These are phyloP conservation scores for Nepenthes alata DNA, from an alignment of 179 eudicot species.

Conservation along the genomic window DNA sequence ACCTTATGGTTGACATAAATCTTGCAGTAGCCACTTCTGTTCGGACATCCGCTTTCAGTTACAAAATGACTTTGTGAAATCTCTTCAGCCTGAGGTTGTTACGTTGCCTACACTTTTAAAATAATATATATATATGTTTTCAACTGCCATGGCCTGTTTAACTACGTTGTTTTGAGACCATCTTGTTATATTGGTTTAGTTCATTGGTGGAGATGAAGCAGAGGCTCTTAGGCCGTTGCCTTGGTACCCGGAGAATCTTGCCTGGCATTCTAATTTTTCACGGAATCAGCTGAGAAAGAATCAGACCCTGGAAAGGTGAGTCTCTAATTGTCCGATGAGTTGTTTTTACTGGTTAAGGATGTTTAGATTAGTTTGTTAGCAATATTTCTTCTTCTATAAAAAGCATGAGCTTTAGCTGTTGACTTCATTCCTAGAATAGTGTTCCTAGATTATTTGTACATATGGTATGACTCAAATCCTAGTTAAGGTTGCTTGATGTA, in stretches of 20 bases:
- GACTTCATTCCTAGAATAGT: no score
- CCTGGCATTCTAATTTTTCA: conserved; percentile 95
- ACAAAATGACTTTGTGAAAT: conserved; percentile 72
- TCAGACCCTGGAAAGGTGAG: conserved; percentile 68
- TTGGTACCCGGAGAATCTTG: conserved; percentile 94
- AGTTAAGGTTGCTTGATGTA: background rate
- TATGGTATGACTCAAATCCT: no score
- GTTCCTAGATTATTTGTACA: no score
- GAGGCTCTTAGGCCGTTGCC: conserved; percentile 73
- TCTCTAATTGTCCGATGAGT: background rate
- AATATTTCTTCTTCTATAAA: no score
- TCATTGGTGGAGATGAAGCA: conserved; percentile 55
- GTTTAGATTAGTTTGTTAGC: background rate
- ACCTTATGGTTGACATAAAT: background rate
- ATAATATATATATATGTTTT: background rate
- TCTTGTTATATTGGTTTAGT: conserved; percentile 21
- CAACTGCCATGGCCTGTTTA: background rate
- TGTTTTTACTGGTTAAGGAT: background rate
- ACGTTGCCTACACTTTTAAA: background rate
- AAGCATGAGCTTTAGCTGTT: no score
- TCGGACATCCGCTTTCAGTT: conserved; percentile 57
- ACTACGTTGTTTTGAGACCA: background rate
- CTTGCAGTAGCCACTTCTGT: conserved; percentile 80
- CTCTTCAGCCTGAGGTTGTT: conserved; percentile 71
- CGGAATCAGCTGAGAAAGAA: conserved; percentile 84